Percentiles rank a stretch among this genome's conserved stretches.
These are phyloP conservation scores for Termitomyces sp. DNA, from an alignment of 768 basidiomycete genomes.

Conservation along the genomic window DNA sequence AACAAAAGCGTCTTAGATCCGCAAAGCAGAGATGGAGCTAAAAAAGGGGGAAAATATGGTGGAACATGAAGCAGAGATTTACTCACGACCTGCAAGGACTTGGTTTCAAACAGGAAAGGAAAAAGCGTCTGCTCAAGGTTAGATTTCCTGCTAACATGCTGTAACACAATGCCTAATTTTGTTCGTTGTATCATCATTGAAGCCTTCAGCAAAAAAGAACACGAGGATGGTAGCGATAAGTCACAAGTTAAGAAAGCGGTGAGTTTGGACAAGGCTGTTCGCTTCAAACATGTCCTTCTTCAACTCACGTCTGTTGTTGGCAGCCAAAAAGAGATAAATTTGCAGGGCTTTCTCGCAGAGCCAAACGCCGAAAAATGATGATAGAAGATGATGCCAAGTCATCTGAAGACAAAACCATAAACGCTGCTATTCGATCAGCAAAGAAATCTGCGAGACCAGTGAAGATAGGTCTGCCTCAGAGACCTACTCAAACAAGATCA, in stretches of 20 bases:
- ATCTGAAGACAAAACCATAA: constrained; percentile 48
- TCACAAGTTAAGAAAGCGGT: constrained; percentile 32
- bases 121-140: constrained; percentile 77
- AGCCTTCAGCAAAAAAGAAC: constrained; percentile 76
- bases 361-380: constrained; percentile 84
- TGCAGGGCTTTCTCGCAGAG: constrained; percentile 80
- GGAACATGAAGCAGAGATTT: constrained; percentile 90
- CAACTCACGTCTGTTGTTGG: constrained; percentile 1
- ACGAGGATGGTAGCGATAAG: constrained; percentile 50
- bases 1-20: constrained; percentile 44
- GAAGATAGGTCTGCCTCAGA: constrained; percentile 65
- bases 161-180: constrained; percentile 5
- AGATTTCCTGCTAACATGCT: constrained; percentile 2
- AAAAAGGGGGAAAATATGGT: constrained; percentile 94
- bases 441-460: constrained; percentile 72
- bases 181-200: not conserved
- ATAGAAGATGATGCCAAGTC: constrained; percentile 71
- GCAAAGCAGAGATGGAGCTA: constrained; percentile 93
- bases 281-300: not conserved
- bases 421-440: constrained; percentile 79
- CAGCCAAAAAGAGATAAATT: constrained; percentile 76
- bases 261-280: constrained; percentile 36
- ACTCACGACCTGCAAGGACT: constrained; percentile 89
- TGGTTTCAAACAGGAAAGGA: constrained; percentile 95
- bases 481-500: constrained; percentile 25